Base-by-base conservation (phyloP, 169 alveolate species). In the Eimeria mitis region DNA sequence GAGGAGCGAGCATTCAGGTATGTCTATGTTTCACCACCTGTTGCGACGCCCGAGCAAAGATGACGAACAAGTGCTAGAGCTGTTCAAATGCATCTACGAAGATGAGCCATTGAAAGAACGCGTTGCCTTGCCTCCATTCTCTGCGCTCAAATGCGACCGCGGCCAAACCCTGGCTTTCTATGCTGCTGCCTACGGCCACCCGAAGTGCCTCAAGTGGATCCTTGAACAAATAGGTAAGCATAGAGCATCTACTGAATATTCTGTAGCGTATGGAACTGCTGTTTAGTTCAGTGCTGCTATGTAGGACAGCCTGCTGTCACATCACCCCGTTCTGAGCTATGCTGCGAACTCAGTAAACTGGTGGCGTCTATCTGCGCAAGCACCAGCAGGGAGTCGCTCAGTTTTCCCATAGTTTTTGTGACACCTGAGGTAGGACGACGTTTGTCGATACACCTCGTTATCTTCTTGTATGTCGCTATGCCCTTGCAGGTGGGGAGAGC, bases 171-270 rank as follows among this genome's bases (percentile, higher is more conserved):
- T 87, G 44, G 92, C 92, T 0, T 65, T 87, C 71, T 87, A 87
- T 73, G 92, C 92, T 28, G 92, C 92, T 37, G 81, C 92, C n/a
- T 87, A 87, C 31, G 92, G 92, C 81, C 92, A 87, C 47, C 49
- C 81, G 63, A 87, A 87, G 25, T 87, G 92, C 81, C 92, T 87
- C 25, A 44, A 37, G 47, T 87, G 81, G 92, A 87, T 87, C 2
- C 92, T 87, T 47, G 92, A 59, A 34, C 92, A 87, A 65, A 49
- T 73, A 40, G 81, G 92, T 87, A 25, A 40, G 49, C 16, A 9
- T 5, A 16, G 25, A 1, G 44, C 47, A 11, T 68, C 16, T 68
- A 19, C 76, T 25, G 73, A 19, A 16, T 63, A 8, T 9, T 13
- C 7, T 34, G 49, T 9, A 9, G 4, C 56, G 56, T 68, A 19